phyloP scores from a whole-genome alignment of 2,329 filamentous ascomycete genomes.

The Fusarium nematophilum region DNA sequence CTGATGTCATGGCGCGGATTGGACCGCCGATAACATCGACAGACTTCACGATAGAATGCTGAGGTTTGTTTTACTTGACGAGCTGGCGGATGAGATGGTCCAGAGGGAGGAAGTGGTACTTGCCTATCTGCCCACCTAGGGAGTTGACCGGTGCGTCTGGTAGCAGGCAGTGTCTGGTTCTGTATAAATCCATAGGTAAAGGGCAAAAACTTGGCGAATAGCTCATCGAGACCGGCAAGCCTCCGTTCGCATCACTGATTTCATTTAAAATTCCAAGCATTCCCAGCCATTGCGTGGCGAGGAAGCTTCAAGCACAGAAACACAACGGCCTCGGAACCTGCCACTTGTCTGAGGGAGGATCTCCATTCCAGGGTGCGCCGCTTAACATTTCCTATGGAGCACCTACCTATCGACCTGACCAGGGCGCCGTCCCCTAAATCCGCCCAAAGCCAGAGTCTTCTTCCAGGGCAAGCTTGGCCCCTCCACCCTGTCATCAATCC shows the following conservation, averaged over 20 bases:
- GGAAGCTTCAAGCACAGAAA: conserved; percentile 7
- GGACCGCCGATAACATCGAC: no score
- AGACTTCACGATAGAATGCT: no score
- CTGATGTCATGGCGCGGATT: no score
- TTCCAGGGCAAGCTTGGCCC: no score
- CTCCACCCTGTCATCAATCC: no score
- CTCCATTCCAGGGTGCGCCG: conserved; percentile 31
- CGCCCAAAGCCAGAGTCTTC: no score
- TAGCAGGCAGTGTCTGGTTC: background rate
- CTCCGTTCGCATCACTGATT: conserved; percentile 15
- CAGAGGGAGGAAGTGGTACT: no score
- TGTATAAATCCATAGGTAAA: background rate
- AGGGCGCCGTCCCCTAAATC: conserved; percentile 34
- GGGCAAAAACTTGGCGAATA: conserved; percentile 7
- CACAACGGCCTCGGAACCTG: conserved; percentile 16
- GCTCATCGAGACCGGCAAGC: conserved; percentile 22
- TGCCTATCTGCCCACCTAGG: no score
- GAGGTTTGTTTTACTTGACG: no score
- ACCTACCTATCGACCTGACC: conserved; percentile 3
- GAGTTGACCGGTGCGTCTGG: no score
- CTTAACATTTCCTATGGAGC: conserved; percentile 30
- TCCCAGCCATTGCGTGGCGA: conserved; percentile 17
- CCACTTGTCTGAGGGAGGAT: conserved; percentile 17
- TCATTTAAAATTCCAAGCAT: conserved; percentile 22
- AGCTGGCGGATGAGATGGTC: no score